Evolutionary conservation across 352 stramenopile species (phyloP), one percentile per base, ranked within the genome.

Genomic region (Globisporangium emineosum): DNA sequence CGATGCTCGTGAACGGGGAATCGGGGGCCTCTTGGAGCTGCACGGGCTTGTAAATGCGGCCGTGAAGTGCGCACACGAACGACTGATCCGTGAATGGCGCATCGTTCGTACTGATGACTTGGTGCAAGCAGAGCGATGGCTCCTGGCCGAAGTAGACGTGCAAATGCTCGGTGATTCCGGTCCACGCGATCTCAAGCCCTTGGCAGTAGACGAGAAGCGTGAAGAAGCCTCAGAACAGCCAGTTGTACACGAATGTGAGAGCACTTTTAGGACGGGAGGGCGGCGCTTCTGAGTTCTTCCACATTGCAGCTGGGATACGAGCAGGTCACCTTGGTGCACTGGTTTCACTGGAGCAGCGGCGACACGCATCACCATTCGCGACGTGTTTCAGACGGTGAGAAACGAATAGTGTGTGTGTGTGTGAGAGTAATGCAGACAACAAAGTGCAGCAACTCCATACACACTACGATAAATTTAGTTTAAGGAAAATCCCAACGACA

Each of bases 1-100:
- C 15, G 37, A 43, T 7, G 37, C 6, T 19, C 15, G 37, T 8
- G 5, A 15, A 8, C 12, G 37, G 8, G 12, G 13, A 43, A 15
- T 43, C 37, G 37, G n/a, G 37, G 6, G 37, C 13, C 8, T 43
- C 13, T 19, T 43, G 13, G 37, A 43, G 37, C 13, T 43, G 35
- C 12, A 19, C 35, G 23, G 78, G 72, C 6, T 69, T 58, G 62
- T 72, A 84, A 0, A 45, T 51, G 6, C 49, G 55, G 0, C 68
- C 69, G 15, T 71, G 54, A 1, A 61, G 53, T 2, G 77, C 55
- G 37, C 75, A 87, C 9, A 77, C 69, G 17, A 86, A 57, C 3
- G 62, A 69, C 3, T 71, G 73, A 56, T 86, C 78, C 1, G 63
- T 53, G 51, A 77, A 85, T 2, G 70, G 74, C 42, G 75, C 62